Conservation (phyloP, 192 early-diverging fungal species). For the Anaeromyces robustus region DNA sequence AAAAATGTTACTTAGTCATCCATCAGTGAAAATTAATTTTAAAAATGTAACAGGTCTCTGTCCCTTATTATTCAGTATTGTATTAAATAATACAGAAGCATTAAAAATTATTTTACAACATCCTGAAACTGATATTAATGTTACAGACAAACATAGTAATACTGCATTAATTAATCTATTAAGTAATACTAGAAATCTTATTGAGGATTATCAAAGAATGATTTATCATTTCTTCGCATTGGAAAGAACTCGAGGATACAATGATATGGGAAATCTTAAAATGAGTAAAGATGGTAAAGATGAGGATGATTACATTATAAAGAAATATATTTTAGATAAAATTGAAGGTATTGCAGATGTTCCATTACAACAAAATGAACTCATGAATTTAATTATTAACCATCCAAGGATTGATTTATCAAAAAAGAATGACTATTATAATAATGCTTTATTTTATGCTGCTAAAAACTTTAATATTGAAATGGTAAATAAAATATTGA, state of each 20-base stretch:
- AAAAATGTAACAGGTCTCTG: not conserved
- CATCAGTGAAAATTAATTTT: not conserved
- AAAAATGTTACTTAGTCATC: not conserved
- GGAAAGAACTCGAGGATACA: not conserved
- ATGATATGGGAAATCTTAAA: not conserved
- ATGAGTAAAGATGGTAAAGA: not conserved
- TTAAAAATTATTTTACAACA: not conserved
- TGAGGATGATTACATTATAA: not conserved
- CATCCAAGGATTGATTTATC: not conserved
- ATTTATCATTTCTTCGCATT: not conserved
- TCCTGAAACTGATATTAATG: not conserved
- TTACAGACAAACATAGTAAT: not conserved
- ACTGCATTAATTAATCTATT: not conserved
- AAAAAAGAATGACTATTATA: not conserved
- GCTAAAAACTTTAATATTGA: not conserved
- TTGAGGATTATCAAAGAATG: not conserved
- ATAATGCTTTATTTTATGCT: not conserved
- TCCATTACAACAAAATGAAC: not conserved
- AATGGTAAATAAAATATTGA: not conserved
- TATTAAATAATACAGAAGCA: not conserved
- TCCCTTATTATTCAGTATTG: not conserved
- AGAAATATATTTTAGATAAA: not conserved
- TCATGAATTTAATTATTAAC: not conserved
- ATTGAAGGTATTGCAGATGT: not conserved
- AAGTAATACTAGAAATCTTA: not conserved